phyloP scores from a whole-genome alignment of 2,329 filamentous ascomycete species.

The Albophoma yamanashiensis region DNA sequence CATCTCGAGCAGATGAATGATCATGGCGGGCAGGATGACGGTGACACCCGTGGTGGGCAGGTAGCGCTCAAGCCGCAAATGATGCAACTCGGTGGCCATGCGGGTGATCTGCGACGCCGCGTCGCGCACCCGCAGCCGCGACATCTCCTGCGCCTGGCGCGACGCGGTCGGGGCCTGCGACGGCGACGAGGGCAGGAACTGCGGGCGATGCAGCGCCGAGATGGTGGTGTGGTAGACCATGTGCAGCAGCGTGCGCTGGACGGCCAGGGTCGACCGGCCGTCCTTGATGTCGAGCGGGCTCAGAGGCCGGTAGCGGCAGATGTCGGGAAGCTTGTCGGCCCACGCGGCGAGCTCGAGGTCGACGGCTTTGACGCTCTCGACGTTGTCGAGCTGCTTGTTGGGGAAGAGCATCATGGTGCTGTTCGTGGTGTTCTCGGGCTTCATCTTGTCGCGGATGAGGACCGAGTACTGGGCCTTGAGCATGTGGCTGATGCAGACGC shows the following conservation, averaged over 20 bases:
- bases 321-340: constrained; percentile 59
- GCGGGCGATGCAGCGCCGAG: constrained; percentile 82
- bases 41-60: constrained; percentile 86
- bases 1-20: constrained; percentile 87
- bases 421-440: constrained; percentile 63
- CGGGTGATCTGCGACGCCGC: constrained; percentile 78
- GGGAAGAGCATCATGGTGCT: constrained; percentile 84
- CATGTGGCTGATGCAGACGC: constrained; percentile 80
- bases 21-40: constrained; percentile 82
- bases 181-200: constrained; percentile 70
- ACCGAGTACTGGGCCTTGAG: constrained; percentile 88
- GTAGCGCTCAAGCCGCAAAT: constrained; percentile 62
- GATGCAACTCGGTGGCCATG: constrained; percentile 68
- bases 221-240: constrained; percentile 92
- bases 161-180: constrained; percentile 39
- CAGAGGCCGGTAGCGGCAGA: constrained; percentile 56
- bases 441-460: constrained; percentile 71
- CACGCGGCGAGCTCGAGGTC: constrained; percentile 72
- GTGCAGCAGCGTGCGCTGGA: constrained; percentile 79
- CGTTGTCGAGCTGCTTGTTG: constrained; percentile 76
- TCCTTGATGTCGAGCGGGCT: constrained; percentile 45
- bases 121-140: constrained; percentile 70
- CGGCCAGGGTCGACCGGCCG: constrained; percentile 46
- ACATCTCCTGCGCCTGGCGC: constrained; percentile 69
- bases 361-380: constrained; percentile 67